Base-by-base conservation (phyloP, 2,329 filamentous ascomycete genomes). In the Lasiodiplodia citricola region DNA sequence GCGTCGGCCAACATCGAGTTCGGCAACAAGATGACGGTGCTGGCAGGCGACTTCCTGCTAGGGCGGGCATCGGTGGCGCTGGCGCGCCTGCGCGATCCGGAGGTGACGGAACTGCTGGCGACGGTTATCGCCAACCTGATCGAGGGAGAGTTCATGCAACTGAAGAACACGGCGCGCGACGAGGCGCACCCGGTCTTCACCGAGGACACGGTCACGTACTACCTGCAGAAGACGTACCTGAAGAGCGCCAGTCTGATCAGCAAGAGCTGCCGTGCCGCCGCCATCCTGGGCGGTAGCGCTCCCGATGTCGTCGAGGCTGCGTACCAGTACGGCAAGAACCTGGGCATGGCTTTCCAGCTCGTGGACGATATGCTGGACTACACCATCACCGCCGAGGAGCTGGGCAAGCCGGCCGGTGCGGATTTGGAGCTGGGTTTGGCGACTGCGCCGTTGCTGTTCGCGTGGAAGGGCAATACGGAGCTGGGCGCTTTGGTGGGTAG, bases 301-400 rank as follows among this genome's bases (percentile, higher is more conserved):
- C 86, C 87, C 0, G 87, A 91, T 70, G 93, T 96, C 1, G 93
- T 97, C 2, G 94, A 99, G 73, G 92, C 94, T 11, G 93, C 95
- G 2, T 99, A 99, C 78, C 81, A 87, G 18, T 99, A 98, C 76
- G 96, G 96, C 65, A 93, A 93, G 81, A 98, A 99, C 75, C 80
- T 99, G 57, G 96, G 96, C 1, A 82, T 99, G 67, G 96, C 96
- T 1, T 99, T 99, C 83, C 96, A 99, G 85, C 87, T 99, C 11
- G 95, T 99, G 18, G 96, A 99, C 78, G 96, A 99, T 78, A 92
- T 99, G 91, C 86, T 99, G 74, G 96, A 99, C 80, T 99, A 98
- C 80, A 98, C 96, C 0, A 88, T 93, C 70, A 93, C 88, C 67
- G 93, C 90, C 52, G 87, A 88, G 69, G 94, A 97, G 78, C 83